Evolutionary conservation across 345 rosid species (phyloP), one percentile per base, ranked within the genome.

Genomic region (Salix exigua): DNA sequence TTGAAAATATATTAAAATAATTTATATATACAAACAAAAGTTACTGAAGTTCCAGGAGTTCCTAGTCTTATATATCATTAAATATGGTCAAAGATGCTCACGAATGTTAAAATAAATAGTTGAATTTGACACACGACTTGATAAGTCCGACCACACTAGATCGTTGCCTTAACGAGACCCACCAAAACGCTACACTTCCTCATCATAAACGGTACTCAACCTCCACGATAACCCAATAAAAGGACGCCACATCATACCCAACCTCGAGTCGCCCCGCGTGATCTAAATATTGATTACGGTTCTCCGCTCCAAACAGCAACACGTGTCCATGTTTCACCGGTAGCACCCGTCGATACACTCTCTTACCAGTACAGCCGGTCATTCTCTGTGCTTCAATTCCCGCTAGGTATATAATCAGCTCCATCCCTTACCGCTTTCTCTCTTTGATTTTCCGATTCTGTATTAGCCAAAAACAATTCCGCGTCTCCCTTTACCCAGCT

Each of bases 351-450:
- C 31, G 23, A 35, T 46, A n/a, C 61, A 71, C 42, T 38, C 25
- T 25, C 46, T 44, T 50, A 81, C 89, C 48, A 71, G 66, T 77
- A 82, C 82, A 75, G 85, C 87, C 85, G 80, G 88, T 85, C 67
- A 69, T 81, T 79, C 81, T 78, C 14, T 25, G 51, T 75, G 23
- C 73, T 61, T 72, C 77, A 73, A 77, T 83, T 82, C 89, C 89
- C 92, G 90, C 89, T 89, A 74, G 85, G 71, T 80, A 88, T 84
- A 84, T 73, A 85, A 77, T 33, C 81, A 66, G 77, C 13, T 10
- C 82, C 81, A 73, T 28, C 38, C 75, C 83, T 75, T 40, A 55
- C 13, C 60, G 0, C 6, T 44, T 70, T 65, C 55, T 53, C 72
- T 68, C 73, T 67, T 53, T 38, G 51, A 38, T 67, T 70, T 51